phyloP scores from a whole-genome alignment of 2,329 filamentous ascomycete genomes.

The Lecanicillium sp. region DNA sequence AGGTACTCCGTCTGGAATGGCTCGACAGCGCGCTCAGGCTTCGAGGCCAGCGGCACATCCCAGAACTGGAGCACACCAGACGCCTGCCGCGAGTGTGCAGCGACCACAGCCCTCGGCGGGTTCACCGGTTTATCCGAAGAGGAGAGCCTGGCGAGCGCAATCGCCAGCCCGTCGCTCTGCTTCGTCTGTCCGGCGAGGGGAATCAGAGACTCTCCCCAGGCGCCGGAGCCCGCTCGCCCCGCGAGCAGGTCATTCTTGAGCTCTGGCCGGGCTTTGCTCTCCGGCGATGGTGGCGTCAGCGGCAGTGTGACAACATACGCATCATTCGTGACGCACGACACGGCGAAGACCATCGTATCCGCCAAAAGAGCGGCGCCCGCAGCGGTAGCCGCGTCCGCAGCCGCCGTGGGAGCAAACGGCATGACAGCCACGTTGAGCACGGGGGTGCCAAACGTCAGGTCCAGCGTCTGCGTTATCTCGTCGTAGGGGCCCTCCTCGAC shows the following conservation, averaged over 20 bases:
- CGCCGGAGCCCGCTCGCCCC: slow-evolving; percentile 49
- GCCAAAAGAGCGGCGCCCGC: slow-evolving; percentile 41
- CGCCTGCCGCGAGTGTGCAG: slow-evolving; percentile 52
- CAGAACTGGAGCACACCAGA: slow-evolving; percentile 51
- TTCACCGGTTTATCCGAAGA: slow-evolving; percentile 28
- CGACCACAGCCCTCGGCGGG: slow-evolving; percentile 43
- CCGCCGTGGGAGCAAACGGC: slow-evolving; percentile 39
- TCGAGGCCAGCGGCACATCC: slow-evolving; percentile 44
- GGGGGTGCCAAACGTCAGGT: slow-evolving; percentile 50
- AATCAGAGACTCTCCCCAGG: slow-evolving; percentile 55
- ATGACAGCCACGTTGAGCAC: slow-evolving; percentile 49
- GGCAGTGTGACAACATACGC: slow-evolving; percentile 52
- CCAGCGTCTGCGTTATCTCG: slow-evolving; percentile 51
- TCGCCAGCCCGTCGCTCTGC: slow-evolving; percentile 46
- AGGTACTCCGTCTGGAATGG: slow-evolving; percentile 57
- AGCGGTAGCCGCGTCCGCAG: slow-evolving; percentile 39
- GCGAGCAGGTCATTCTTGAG: slow-evolving; percentile 42
- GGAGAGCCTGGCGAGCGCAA: slow-evolving; percentile 41
- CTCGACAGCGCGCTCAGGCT: slow-evolving; percentile 22
- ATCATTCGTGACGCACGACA: slow-evolving; percentile 50
- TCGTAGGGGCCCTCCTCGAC: slow-evolving; percentile 46
- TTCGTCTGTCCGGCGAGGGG: slow-evolving; percentile 46
- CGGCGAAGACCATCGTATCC: slow-evolving; percentile 53
- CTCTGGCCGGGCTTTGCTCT: slow-evolving; percentile 49
- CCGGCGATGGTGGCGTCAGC: slow-evolving; percentile 52